phyloP scores from a whole-genome alignment of 73 alveolate species.

The Paraurostyla sp. region DNA sequence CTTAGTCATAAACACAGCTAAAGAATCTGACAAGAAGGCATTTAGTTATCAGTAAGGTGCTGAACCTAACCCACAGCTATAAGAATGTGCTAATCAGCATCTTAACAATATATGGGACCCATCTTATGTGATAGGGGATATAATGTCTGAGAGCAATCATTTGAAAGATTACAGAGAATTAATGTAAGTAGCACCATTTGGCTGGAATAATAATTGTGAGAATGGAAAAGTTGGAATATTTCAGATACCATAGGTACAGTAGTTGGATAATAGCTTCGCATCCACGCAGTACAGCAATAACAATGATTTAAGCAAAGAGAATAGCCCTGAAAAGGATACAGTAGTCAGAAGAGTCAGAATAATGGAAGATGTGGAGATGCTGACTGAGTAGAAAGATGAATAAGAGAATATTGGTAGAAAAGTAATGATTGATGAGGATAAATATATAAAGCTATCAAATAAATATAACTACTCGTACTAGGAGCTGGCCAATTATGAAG shows the following conservation, averaged over 20 bases:
- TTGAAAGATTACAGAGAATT: slow-evolving; percentile 32
- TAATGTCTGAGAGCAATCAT: not conserved
- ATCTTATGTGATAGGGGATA: not conserved
- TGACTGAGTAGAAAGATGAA: not conserved
- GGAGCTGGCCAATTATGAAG: slow-evolving; percentile 16
- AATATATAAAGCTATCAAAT: not conserved
- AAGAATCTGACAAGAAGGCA: too few species aligned
- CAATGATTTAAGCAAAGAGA: not conserved
- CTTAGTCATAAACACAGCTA: too few species aligned
- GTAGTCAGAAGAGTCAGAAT: too few species aligned
- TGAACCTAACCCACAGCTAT: not conserved
- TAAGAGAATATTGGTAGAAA: not conserved
- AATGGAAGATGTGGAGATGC: slow-evolving; percentile 19
- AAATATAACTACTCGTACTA: not conserved
- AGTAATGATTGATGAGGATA: slow-evolving; percentile 18
- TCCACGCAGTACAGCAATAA: not conserved
- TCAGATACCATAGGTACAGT: not conserved
- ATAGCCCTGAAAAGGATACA: not conserved
- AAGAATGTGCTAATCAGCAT: not conserved
- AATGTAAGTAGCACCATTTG: slow-evolving; percentile 42
- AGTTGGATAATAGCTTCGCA: slow-evolving; percentile 14
- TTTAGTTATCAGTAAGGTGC: not conserved
- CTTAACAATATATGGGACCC: slow-evolving; percentile 37
- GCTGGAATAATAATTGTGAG: not conserved
- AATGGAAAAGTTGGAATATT: not conserved